Conservation (phyloP, 1,284 basidiomycete genomes). For the Schizophyllum commune region DNA sequence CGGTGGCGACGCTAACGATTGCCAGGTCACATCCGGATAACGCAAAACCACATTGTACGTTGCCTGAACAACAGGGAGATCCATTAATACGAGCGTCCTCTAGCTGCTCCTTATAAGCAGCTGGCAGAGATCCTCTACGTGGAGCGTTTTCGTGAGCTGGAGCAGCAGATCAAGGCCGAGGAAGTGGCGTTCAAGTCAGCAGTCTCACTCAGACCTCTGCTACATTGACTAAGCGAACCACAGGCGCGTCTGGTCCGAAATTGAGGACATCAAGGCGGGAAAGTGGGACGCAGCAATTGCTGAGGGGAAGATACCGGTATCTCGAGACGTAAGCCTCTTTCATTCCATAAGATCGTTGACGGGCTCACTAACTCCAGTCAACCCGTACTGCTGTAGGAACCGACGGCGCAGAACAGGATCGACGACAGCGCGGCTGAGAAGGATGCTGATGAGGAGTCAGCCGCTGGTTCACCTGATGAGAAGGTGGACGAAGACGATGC, state of each 20-base stretch:
- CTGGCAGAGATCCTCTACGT: constrained; percentile 71
- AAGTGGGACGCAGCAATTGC: neutral
- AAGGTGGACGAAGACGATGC: neutral
- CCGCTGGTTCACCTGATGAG: too few species aligned
- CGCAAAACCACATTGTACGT: neutral
- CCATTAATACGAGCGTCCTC: neutral
- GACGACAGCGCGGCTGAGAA: too few species aligned
- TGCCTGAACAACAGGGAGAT: neutral
- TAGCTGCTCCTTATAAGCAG: constrained; percentile 45
- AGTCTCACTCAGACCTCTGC: neutral
- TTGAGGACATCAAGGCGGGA: neutral
- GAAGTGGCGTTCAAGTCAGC: constrained; percentile 73
- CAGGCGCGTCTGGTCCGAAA: constrained; percentile 1
- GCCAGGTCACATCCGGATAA: neutral
- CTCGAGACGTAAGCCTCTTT: too few species aligned
- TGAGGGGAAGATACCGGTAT: neutral
- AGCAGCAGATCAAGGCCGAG: constrained; percentile 58
- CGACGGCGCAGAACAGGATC: neutral
- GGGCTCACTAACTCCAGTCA: too few species aligned
- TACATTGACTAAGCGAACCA: neutral
- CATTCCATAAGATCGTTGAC: too few species aligned
- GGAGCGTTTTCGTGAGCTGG: constrained; percentile 63
- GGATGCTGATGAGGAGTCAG: too few species aligned
- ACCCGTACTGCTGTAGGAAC: neutral
- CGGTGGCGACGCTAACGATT: neutral